These are phyloP conservation scores for Hibiscus trionum DNA, from an alignment of 345 rosid genomes.

Conservation along the genomic window DNA sequence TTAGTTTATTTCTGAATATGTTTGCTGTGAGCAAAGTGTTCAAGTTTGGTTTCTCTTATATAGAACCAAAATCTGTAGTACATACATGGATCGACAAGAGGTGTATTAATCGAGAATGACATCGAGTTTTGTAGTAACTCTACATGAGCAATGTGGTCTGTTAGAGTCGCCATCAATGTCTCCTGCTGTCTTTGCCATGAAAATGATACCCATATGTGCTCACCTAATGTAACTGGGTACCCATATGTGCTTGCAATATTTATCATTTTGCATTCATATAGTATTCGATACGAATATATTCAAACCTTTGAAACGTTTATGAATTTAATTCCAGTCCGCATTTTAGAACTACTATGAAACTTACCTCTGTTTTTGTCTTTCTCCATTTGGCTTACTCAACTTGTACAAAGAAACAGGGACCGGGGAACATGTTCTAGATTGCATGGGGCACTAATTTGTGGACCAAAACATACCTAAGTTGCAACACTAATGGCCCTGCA, in stretches of 20 bases:
- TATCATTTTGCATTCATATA: no score
- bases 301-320: not conserved
- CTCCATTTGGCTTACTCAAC: not conserved
- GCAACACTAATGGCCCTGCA: not conserved
- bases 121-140: constrained; percentile 30
- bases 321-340: no score
- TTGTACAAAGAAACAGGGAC: not conserved
- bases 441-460: not conserved
- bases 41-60: constrained; percentile 16
- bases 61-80: constrained; percentile 13
- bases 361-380: not conserved
- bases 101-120: constrained; percentile 22
- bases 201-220: not conserved
- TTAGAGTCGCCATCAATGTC: constrained; percentile 24
- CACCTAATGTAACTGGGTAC: not conserved
- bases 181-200: not conserved
- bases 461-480: not conserved
- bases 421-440: not conserved
- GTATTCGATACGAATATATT: no score
- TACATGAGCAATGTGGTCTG: constrained; percentile 22
- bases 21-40: not conserved
- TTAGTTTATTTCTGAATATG: not conserved
- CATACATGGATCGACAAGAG: constrained; percentile 11
- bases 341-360: not conserved
- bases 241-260: not conserved